A percentile compares a stretch with the other conserved stretches of the same genome.
These are phyloP conservation scores for Naumovozyma castellii DNA, from an alignment of 805 yeast genomes.

Conservation along the genomic window DNA sequence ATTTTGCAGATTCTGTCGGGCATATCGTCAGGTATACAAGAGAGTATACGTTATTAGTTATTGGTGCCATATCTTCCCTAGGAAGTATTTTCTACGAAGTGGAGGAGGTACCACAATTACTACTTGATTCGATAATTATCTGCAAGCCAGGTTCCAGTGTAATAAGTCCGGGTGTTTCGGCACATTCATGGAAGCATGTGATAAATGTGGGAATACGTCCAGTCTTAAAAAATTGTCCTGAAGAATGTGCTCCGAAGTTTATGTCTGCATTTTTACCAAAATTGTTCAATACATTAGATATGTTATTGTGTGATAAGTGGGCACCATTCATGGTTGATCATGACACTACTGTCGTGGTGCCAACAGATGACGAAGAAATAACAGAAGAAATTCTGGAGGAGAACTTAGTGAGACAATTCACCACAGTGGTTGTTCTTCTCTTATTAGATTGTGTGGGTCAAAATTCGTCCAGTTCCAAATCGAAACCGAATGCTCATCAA, in stretches of 20 bases:
- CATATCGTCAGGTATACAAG: slow-evolving; percentile 91
- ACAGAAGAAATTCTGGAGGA: slow-evolving; percentile 99
- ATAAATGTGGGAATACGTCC: slow-evolving; percentile 81
- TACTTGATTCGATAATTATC: slow-evolving; percentile 78
- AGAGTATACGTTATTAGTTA: slow-evolving; percentile 85
- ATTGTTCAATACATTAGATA: slow-evolving; percentile 62
- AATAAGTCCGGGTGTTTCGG: slow-evolving; percentile 64
- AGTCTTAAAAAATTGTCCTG: slow-evolving; percentile 82
- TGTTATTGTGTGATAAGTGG: slow-evolving; percentile 72
- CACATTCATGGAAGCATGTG: slow-evolving; percentile 97
- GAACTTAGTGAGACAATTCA: slow-evolving; percentile 82
- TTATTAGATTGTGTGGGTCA: slow-evolving; percentile 85
- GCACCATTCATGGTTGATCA: slow-evolving; percentile 32
- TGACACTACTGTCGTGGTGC: slow-evolving; percentile 41
- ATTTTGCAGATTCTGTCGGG: slow-evolving; percentile 96
- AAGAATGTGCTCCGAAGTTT: slow-evolving; percentile 52
- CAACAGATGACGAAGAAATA: slow-evolving; percentile 67
- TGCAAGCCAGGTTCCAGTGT: slow-evolving; percentile 44
- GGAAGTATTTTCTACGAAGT: slow-evolving; percentile 84
- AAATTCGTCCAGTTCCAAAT: slow-evolving; percentile 39
- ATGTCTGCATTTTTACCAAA: slow-evolving; percentile 72
- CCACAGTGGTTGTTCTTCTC: slow-evolving; percentile 82
- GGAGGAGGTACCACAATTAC: slow-evolving; percentile 63
- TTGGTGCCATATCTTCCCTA: slow-evolving; percentile 80
- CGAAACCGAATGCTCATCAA: slow-evolving; percentile 44